Percentiles rank a stretch among this genome's conserved stretches.
Conservation (phyloP, 2,329 filamentous ascomycete species). For the Neospermospora avenae region DNA sequence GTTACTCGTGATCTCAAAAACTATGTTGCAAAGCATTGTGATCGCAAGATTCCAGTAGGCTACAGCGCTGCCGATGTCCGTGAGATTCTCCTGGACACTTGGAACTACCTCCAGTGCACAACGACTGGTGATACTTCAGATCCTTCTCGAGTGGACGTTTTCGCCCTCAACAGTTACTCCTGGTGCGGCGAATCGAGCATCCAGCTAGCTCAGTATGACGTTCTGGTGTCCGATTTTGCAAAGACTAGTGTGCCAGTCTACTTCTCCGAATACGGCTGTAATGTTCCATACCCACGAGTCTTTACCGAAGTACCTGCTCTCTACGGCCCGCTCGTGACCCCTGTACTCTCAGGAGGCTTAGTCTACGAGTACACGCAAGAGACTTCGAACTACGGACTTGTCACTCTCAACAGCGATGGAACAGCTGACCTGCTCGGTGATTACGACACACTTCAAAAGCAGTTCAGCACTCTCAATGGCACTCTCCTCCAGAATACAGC, state of each 20-base stretch:
- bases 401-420: constrained; percentile 56
- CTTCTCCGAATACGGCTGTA: constrained; percentile 82
- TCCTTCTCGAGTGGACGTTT: constrained; percentile 67
- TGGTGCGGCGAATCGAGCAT: constrained; percentile 67
- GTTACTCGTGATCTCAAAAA: constrained; percentile 78
- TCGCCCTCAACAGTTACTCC: constrained; percentile 75
- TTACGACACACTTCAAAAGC: constrained; percentile 69
- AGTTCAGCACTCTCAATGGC: constrained; percentile 75
- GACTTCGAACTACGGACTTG: constrained; percentile 62
- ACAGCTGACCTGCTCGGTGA: constrained; percentile 59
- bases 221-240: constrained; percentile 62
- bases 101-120: constrained; percentile 70
- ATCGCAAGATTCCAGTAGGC: constrained; percentile 69
- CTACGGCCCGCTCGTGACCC: constrained; percentile 67
- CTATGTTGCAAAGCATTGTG: constrained; percentile 69
- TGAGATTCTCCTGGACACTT: constrained; percentile 67
- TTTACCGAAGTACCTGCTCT: constrained; percentile 75
- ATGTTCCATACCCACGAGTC: constrained; percentile 63
- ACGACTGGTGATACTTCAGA: constrained; percentile 51
- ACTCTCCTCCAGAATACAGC: constrained; percentile 61
- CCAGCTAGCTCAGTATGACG: constrained; percentile 58
- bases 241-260: constrained; percentile 69
- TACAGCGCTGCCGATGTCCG: constrained; percentile 82
- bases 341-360: constrained; percentile 69
- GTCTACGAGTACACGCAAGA: constrained; percentile 82